phyloP scores from a whole-genome alignment of 225 moss, liverwort and hornwort species.

The Thuidium tamariscinum region DNA sequence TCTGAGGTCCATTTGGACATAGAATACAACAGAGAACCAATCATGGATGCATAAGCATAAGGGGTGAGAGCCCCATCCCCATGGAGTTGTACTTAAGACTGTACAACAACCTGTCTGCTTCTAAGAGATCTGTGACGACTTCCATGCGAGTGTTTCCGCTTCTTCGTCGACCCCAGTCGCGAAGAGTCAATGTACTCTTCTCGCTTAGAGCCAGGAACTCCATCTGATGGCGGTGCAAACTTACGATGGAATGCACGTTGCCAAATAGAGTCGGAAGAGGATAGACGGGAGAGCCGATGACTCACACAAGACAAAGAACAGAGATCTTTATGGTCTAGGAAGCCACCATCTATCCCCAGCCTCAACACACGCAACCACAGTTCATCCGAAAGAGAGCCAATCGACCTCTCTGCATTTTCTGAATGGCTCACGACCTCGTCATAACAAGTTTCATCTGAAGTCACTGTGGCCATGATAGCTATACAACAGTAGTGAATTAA shows the following conservation, averaged over 20 bases:
- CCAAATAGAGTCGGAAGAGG: conserved; percentile 29
- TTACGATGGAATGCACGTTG: conserved; percentile 28
- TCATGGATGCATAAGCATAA: not conserved
- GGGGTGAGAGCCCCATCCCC: not conserved
- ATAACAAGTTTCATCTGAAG: conserved; percentile 13
- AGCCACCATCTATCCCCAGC: conserved; percentile 26
- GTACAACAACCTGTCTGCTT: conserved; percentile 23
- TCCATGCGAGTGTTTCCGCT: conserved; percentile 20
- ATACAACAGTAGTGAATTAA: not conserved
- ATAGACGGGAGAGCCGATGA: conserved; percentile 31
- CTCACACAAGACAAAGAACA: conserved; percentile 39
- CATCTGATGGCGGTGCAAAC: conserved; percentile 24
- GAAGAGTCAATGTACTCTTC: conserved; percentile 5
- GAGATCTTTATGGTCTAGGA: conserved; percentile 24
- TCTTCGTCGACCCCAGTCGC: conserved; percentile 21
- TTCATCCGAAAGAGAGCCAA: conserved; percentile 30
- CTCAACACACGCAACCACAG: conserved; percentile 36
- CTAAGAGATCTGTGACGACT: conserved; percentile 19
- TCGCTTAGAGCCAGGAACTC: not conserved
- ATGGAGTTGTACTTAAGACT: conserved; percentile 14
- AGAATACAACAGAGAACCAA: conserved; percentile 9
- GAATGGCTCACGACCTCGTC: conserved; percentile 20
- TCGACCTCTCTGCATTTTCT: conserved; percentile 27
- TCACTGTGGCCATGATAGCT: conserved; percentile 19
- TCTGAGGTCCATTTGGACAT: conserved; percentile 13